Evolutionary conservation across 768 basidiomycete genomes (phyloP), one percentile per base, ranked within the genome.

Genomic region (Tulasnella sp.): DNA sequence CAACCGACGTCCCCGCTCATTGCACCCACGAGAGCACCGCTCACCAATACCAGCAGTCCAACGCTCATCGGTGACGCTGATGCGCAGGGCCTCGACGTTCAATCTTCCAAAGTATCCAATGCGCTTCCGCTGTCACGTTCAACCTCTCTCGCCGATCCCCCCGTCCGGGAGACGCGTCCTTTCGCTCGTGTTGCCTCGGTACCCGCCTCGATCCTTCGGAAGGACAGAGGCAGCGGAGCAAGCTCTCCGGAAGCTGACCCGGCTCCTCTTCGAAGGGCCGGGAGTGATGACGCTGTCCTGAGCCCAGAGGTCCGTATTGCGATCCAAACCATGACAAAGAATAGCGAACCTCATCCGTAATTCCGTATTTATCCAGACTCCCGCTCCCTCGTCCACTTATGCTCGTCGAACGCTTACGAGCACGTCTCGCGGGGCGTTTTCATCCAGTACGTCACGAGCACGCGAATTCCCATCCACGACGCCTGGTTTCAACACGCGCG

Each of bases 101-200:
- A 26, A 59, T 32, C 52, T 8, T 59, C 52, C 11, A 59, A 29
- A 22, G 26, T 2, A 22, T 59, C 52, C 14, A 16, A 0, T 5
- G 22, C 52, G 26, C 9, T 40, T 65, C 64, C 64, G 0, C 64
- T 65, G 9, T 36, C 64, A 17, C 64, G 64, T 65, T 65, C 64
- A 5, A 65, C 64, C 39, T 65, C 64, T 36, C 35, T 65, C 1
- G 64, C 36, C 5, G 64, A 65, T 36, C 67, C 36, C 32, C 52
- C 37, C 2, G 16, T 19, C 29, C 67, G 67, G 9, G 67, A 44
- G 34, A 37, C 5, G 12, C 36, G 71, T 7, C 62, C 62, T 22
- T 63, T 72, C 37, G 39, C 62, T n/a, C 71, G 71, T 22, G 71
- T 72, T 16, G 62, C 71, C 12, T 72, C 71, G 34, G 62, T 65